These are phyloP conservation scores for Daldinia caldariorum DNA, from an alignment of 495 filamentous ascomycete species.

Conservation along the genomic window DNA sequence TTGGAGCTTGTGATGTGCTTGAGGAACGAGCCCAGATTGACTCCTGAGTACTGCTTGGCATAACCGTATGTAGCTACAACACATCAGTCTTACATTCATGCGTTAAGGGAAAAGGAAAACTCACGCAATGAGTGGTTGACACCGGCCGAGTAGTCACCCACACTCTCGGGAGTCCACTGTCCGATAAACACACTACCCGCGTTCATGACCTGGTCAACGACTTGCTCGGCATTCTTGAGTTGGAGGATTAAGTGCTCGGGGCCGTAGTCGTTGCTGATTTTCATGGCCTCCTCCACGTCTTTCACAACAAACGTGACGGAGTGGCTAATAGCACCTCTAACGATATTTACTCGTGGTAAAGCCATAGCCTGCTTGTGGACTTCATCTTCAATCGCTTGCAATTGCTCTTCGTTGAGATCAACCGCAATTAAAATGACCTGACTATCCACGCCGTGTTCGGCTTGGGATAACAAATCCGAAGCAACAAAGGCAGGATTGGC, in stretches of 20 bases:
- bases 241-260: slow-evolving; percentile 97
- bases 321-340: slow-evolving; percentile 89
- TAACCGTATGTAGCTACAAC: slow-evolving; percentile 92
- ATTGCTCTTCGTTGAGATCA: slow-evolving; percentile 73
- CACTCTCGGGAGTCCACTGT: slow-evolving; percentile 94
- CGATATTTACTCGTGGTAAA: slow-evolving; percentile 90
- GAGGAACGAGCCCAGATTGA: slow-evolving; percentile 92
- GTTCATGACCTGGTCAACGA: slow-evolving; percentile 84
- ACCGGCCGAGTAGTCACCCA: slow-evolving; percentile 96
- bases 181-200: slow-evolving; percentile 96
- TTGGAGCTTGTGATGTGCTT: slow-evolving; percentile 96
- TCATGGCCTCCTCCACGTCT: slow-evolving; percentile 84
- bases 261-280: slow-evolving; percentile 91
- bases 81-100: slow-evolving; percentile 1
- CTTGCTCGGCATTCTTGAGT: slow-evolving; percentile 73
- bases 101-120: slow-evolving; percentile 47
- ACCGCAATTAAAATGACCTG: slow-evolving; percentile 94
- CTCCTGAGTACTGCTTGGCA: slow-evolving; percentile 96
- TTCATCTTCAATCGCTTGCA: slow-evolving; percentile 87
- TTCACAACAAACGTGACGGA: slow-evolving; percentile 87
- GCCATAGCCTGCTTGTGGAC: slow-evolving; percentile 88
- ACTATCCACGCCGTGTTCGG: slow-evolving; percentile 94
- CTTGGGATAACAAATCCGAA: slow-evolving; percentile 92
- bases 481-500: slow-evolving; percentile 96
- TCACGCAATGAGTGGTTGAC: slow-evolving; percentile 97